phyloP scores from a whole-genome alignment of 202 grass and related monocot genomes.

The Schoenoplectus triqueter region DNA sequence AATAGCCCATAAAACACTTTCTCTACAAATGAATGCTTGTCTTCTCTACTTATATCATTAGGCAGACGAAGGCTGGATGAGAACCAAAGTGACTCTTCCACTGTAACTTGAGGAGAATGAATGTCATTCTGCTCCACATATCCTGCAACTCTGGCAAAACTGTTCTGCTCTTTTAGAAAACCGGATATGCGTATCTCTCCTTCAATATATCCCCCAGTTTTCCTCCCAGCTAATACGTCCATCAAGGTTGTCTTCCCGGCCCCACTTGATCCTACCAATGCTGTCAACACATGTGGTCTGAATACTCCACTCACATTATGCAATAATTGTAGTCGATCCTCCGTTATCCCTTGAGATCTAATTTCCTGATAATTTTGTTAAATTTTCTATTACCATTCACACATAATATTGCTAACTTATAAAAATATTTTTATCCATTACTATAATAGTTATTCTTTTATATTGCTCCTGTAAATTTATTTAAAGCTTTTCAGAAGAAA shows the following conservation, averaged over 20 bases:
- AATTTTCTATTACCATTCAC: slow-evolving; percentile 1
- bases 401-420: slow-evolving; percentile 8
- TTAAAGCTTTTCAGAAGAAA: not conserved
- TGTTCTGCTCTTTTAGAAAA: slow-evolving; percentile 66
- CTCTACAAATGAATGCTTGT: slow-evolving; percentile 66
- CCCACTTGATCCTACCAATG: slow-evolving; percentile 78
- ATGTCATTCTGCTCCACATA: slow-evolving; percentile 93
- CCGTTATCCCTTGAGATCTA: slow-evolving; percentile 46
- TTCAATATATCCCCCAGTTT: slow-evolving; percentile 75
- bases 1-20: slow-evolving; percentile 50
- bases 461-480: slow-evolving; percentile 8
- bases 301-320: slow-evolving; percentile 72
- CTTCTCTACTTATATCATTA: slow-evolving; percentile 47
- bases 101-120: slow-evolving; percentile 81
- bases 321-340: slow-evolving; percentile 61
- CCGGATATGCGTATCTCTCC: slow-evolving; percentile 74
- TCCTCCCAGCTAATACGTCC: slow-evolving; percentile 81
- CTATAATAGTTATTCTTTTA: not conserved
- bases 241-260: slow-evolving; percentile 67
- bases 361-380: slow-evolving; percentile 53
- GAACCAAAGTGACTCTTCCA: slow-evolving; percentile 80
- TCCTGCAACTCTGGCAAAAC: slow-evolving; percentile 76
- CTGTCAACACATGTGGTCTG: slow-evolving; percentile 71
- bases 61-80: slow-evolving; percentile 70
- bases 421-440: not conserved